Evolutionary conservation across 208 protist genomes (phyloP).

Genomic region (Trypanosomatidae sp.): DNA sequence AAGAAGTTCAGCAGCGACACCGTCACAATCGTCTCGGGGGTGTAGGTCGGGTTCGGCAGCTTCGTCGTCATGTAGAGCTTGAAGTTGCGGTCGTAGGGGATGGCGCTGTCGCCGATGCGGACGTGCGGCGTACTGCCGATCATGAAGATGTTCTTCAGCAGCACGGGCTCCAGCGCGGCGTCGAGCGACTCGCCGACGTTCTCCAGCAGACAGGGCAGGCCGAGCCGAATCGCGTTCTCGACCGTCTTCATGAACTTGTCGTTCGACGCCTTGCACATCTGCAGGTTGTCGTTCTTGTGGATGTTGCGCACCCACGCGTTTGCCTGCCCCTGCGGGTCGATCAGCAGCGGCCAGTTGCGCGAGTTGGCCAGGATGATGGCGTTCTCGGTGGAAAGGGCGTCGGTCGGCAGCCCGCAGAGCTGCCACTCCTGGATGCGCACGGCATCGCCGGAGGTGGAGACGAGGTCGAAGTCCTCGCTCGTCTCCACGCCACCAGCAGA

Average conservation of each 20-base stretch:
- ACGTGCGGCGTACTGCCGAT: constrained; percentile 94
- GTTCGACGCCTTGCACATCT: constrained; percentile 96
- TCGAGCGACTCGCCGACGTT: constrained; percentile 96
- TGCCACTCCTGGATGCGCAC: constrained; percentile 96
- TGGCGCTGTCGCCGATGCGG: constrained; percentile 96
- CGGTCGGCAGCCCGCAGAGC: constrained; percentile 95
- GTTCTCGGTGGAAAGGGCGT: constrained; percentile 97
- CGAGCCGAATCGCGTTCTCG: constrained; percentile 96
- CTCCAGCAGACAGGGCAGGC: constrained; percentile 96
- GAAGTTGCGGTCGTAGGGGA: constrained; percentile 96
- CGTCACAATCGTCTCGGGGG: constrained; percentile 96
- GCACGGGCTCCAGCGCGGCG: constrained; percentile 95
- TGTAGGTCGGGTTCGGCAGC: constrained; percentile 97
- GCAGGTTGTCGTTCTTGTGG: constrained; percentile 92
- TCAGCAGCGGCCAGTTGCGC: constrained; percentile 96
- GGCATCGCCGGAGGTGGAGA: constrained; percentile 92
- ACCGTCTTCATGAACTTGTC: constrained; percentile 95
- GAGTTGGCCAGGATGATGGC: constrained; percentile 95
- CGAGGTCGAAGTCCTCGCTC: constrained; percentile 78
- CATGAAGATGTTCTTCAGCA: constrained; percentile 95
- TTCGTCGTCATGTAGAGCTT: constrained; percentile 98
- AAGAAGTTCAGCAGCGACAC: constrained; percentile 99
- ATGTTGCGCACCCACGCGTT: constrained; percentile 98
- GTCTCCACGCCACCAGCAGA: constrained; percentile 39
- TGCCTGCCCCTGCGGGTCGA: constrained; percentile 98